Evolutionary conservation across 179 eudicot genomes (phyloP).

Genomic region (Actinidia polygama): DNA sequence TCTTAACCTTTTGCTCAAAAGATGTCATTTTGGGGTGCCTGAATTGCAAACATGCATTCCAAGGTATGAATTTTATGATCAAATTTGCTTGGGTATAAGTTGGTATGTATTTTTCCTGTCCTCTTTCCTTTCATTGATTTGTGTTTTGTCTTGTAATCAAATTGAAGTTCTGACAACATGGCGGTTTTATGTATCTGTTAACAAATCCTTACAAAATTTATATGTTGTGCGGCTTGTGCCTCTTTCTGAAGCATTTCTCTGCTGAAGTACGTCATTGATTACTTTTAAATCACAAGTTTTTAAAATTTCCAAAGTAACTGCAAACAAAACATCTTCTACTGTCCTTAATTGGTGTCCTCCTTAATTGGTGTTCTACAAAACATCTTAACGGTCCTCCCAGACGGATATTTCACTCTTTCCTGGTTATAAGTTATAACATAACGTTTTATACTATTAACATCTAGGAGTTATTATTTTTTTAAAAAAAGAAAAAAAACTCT

Average conservation of each 20-base stretch:
- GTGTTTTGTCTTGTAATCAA: not conserved
- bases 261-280: not conserved
- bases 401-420: not conserved
- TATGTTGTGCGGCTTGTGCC: not conserved
- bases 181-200: not conserved
- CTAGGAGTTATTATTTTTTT: too few relatives aligned
- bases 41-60: conserved; percentile 94
- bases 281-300: not conserved
- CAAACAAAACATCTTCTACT: not conserved
- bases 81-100: not conserved
- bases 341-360: not conserved
- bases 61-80: conserved; percentile 46
- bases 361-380: not conserved
- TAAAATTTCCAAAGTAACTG: not conserved
- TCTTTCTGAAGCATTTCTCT: not conserved
- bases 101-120: not conserved
- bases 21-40: conserved; percentile 99
- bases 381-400: not conserved
- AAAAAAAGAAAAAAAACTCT: not conserved
- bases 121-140: conserved; percentile 8
- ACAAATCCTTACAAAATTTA: not conserved
- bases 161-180: not conserved
- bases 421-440: not conserved
- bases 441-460: not conserved
- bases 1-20: conserved; percentile 84